Percentiles rank a stretch among this genome's conserved stretches.
phyloP scores from a whole-genome alignment of 2,329 filamentous ascomycete species.

The Colletotrichum caudatum region DNA sequence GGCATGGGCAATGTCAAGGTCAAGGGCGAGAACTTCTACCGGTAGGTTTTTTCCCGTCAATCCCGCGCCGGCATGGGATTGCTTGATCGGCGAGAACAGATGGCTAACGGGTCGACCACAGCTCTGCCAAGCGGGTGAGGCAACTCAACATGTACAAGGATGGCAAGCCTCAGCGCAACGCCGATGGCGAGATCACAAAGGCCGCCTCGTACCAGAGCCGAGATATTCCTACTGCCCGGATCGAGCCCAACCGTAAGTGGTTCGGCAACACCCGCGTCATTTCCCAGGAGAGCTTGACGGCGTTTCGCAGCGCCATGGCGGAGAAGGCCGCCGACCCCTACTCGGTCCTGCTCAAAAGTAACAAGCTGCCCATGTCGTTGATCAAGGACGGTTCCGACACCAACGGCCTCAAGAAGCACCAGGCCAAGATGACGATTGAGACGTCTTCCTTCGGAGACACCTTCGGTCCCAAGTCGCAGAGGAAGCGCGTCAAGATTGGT shows the following conservation, averaged over 20 bases:
- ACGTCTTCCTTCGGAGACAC: slow-evolving; percentile 86
- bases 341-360: slow-evolving; percentile 93
- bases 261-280: slow-evolving; percentile 94
- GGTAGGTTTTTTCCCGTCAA: slow-evolving; percentile 61
- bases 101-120: slow-evolving; percentile 42
- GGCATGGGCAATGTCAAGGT: slow-evolving; percentile 91
- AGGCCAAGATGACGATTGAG: slow-evolving; percentile 94
- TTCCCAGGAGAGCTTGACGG: slow-evolving; percentile 85
- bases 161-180: slow-evolving; percentile 84
- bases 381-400: slow-evolving; percentile 81
- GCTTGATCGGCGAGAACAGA: background rate
- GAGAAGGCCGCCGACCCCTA: slow-evolving; percentile 93
- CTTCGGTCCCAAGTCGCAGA: slow-evolving; percentile 92
- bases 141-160: slow-evolving; percentile 91
- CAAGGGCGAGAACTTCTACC: slow-evolving; percentile 99
- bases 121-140: slow-evolving; percentile 87
- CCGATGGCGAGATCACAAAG: slow-evolving; percentile 84
- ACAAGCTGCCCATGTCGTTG: slow-evolving; percentile 96
- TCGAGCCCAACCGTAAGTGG: slow-evolving; percentile 98
- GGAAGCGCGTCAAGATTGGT: slow-evolving; percentile 91
- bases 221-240: slow-evolving; percentile 83
- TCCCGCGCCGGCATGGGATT: background rate
- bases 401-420: slow-evolving; percentile 91
- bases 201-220: slow-evolving; percentile 86
- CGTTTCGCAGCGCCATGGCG: slow-evolving; percentile 92